Evolutionary conservation across 2,329 filamentous ascomycete genomes (phyloP).

Genomic region (Lachnellula cervina): DNA sequence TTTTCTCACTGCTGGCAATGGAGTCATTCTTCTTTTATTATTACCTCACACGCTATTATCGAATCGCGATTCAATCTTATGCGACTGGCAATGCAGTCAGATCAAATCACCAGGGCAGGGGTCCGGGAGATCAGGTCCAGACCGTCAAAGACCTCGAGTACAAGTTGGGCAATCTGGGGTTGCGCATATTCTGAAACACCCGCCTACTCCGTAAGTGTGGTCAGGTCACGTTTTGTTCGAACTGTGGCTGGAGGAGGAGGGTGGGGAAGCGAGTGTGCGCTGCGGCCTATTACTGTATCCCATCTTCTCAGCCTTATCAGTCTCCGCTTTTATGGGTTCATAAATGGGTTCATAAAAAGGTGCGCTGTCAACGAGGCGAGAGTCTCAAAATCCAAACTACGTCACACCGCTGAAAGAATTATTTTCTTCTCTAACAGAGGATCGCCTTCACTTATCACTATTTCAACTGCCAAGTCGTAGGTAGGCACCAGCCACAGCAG

Average conservation of each 20-base stretch:
- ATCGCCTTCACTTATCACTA: too few species aligned
- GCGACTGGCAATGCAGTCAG: background rate
- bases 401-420: background rate
- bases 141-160: background rate
- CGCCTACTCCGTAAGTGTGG: background rate
- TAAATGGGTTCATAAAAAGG: too few species aligned
- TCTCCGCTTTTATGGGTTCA: too few species aligned
- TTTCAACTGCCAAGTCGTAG: background rate
- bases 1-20: background rate
- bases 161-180: background rate
- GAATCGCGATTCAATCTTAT: background rate
- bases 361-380: background rate
- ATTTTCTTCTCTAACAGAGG: too few species aligned
- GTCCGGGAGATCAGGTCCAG: background rate
- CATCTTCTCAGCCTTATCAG: background rate
- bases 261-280: background rate
- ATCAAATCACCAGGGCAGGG: background rate
- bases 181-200: background rate
- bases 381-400: background rate
- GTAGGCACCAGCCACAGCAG: constrained; percentile 14
- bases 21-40: background rate
- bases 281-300: background rate
- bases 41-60: background rate
- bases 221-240: background rate
- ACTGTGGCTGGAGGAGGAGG: background rate